phyloP scores from a whole-genome alignment of 2,329 filamentous ascomycete species.

The Orbilia ellipsospora region DNA sequence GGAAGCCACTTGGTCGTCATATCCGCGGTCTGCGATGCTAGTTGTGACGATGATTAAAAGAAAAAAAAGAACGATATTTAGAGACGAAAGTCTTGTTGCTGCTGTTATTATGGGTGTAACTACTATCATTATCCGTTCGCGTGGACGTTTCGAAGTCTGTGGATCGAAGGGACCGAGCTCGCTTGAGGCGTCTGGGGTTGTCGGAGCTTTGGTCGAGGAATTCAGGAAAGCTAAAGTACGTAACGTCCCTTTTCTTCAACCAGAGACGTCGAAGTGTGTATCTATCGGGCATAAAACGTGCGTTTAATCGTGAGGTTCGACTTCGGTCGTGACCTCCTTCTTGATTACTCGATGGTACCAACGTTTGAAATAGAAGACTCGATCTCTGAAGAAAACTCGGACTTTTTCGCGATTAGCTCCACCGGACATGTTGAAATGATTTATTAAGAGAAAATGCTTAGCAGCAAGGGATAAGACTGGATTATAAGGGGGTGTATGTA shows the following conservation, averaged over 20 bases:
- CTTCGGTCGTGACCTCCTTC: constrained; percentile 51
- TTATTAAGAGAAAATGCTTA: constrained; percentile 15
- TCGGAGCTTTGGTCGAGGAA: constrained; percentile 47
- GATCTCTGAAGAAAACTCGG: constrained; percentile 51
- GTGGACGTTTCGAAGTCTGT: constrained; percentile 38
- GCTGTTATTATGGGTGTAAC: constrained; percentile 29
- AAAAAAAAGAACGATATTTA: constrained; percentile 46
- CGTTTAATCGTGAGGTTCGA: constrained; percentile 50
- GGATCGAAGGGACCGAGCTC: constrained; percentile 48
- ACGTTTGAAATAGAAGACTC: constrained; percentile 46
- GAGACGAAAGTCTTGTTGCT: constrained; percentile 44
- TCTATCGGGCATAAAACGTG: constrained; percentile 44
- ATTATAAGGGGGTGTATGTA: constrained; percentile 25
- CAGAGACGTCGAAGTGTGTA: constrained; percentile 54
- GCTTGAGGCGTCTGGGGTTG: constrained; percentile 43
- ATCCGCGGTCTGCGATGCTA: constrained; percentile 29
- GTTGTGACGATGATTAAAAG: constrained; percentile 38
- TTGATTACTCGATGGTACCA: constrained; percentile 41
- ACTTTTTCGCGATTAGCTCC: constrained; percentile 24
- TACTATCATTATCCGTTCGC: constrained; percentile 42
- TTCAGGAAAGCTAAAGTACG: constrained; percentile 53
- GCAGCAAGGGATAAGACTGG: constrained; percentile 11
- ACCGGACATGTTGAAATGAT: constrained; percentile 38
- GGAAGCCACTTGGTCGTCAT: constrained; percentile 45
- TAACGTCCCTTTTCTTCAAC: constrained; percentile 55